Conservation (phyloP, 2,329 filamentous ascomycete species). For the Botrytis galanthina region DNA sequence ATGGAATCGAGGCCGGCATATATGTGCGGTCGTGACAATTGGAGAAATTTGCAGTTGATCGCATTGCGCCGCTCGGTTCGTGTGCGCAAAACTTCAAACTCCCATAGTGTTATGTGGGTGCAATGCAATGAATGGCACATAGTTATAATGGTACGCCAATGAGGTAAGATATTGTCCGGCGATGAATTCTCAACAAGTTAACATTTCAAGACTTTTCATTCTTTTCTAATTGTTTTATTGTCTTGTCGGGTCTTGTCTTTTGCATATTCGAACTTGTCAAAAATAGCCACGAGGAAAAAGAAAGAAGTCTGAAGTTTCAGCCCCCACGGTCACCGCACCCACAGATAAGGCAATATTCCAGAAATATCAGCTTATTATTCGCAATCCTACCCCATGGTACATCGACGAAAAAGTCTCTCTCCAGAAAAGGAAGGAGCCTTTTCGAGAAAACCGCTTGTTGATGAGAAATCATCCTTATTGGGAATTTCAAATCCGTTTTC, state of each 20-base stretch:
- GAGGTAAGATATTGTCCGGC: neutral
- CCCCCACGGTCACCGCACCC: neutral
- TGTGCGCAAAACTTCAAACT: neutral
- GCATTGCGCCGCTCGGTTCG: neutral
- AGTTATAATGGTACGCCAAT: neutral
- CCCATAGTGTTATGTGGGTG: neutral
- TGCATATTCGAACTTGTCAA: neutral
- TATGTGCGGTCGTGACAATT: neutral
- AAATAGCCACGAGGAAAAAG: neutral
- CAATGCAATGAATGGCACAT: neutral
- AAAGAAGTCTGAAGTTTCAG: neutral
- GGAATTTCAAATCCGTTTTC: neutral
- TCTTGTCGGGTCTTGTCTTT: neutral
- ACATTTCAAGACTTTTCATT: neutral
- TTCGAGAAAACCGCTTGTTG: neutral
- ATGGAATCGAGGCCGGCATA: neutral
- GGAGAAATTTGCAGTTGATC: neutral
- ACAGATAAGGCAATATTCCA: neutral
- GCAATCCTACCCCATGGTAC: neutral
- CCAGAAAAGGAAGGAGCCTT: conserved; percentile 5
- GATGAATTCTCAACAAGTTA: neutral
- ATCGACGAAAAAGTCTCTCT: conserved; percentile 8
- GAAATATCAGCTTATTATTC: conserved; percentile 1
- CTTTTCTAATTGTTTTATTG: neutral
- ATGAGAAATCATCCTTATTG: neutral